Evolutionary conservation across 2,329 filamentous ascomycete genomes (phyloP).

Genomic region (Didymella segeticola): DNA sequence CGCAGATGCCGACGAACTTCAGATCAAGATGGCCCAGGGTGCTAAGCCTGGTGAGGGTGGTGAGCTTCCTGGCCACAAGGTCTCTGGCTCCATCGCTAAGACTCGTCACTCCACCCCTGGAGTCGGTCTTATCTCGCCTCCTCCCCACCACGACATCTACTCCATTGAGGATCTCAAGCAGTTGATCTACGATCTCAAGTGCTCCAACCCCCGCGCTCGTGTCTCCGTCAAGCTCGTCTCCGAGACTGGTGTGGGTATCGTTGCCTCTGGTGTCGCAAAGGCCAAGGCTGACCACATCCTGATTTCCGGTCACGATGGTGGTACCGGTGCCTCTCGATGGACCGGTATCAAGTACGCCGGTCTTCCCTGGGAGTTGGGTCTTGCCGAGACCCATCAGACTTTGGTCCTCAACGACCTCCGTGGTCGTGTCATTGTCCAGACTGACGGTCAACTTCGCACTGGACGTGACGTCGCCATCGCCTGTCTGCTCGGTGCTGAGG

Average conservation of each 20-base stretch:
- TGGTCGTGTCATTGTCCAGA: conserved; percentile 94
- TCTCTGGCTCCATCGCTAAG: conserved; percentile 89
- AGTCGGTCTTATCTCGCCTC: conserved; percentile 93
- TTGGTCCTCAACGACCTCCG: conserved; percentile 93
- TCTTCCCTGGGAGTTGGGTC: conserved; percentile 94
- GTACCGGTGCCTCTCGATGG: conserved; percentile 95
- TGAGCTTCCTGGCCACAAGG: conserved; percentile 96
- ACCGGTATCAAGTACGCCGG: conserved; percentile 99
- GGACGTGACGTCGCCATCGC: conserved; percentile 94
- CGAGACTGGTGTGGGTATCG: conserved; percentile 95
- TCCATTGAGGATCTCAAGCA: conserved; percentile 98
- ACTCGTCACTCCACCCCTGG: conserved; percentile 96
- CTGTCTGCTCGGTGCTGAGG: conserved; percentile 94
- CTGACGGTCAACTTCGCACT: conserved; percentile 91
- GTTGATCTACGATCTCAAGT: conserved; percentile 96
- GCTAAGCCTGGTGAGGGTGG: conserved; percentile 97
- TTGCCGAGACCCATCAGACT: conserved; percentile 96
- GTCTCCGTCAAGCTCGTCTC: conserved; percentile 98
- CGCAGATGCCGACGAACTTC: conserved; percentile 91
- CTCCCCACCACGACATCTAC: conserved; percentile 98
- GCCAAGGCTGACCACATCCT: conserved; percentile 96
- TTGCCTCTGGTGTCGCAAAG: conserved; percentile 96
- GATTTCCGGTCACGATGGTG: conserved; percentile 96
- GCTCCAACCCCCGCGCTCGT: conserved; percentile 87
- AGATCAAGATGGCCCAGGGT: conserved; percentile 99